Evolutionary conservation across 495 filamentous ascomycete genomes (phyloP).

Genomic region (Amorphotheca resinae): DNA sequence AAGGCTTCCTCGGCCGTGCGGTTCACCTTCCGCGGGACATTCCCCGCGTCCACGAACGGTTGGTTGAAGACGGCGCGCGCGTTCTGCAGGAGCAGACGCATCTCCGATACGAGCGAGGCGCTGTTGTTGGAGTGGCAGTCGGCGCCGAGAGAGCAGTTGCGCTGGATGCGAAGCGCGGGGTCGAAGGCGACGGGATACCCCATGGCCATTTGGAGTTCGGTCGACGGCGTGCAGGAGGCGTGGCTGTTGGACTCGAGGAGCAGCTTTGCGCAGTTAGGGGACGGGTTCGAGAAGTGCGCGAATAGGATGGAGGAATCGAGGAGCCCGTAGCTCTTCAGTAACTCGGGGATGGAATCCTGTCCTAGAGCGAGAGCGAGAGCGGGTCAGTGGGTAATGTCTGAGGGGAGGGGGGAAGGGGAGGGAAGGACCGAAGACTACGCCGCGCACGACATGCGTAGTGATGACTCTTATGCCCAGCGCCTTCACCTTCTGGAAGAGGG

Average conservation of each 20-base stretch:
- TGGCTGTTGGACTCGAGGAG: constrained; percentile 17
- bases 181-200: constrained; percentile 7
- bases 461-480: constrained; percentile 23
- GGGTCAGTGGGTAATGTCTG: background rate
- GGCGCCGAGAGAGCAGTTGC: constrained; percentile 30
- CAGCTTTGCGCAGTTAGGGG: constrained; percentile 18
- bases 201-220: constrained; percentile 31
- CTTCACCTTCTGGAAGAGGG: constrained; percentile 23
- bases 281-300: constrained; percentile 25
- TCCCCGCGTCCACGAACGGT: constrained; percentile 19
- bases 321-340: constrained; percentile 25
- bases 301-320: constrained; percentile 27
- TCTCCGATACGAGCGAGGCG: constrained; percentile 31
- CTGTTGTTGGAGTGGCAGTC: constrained; percentile 36
- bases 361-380: constrained; percentile 7
- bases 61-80: constrained; percentile 25
- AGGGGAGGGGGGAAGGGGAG: background rate
- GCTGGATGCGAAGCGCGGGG: constrained; percentile 11
- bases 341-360: constrained; percentile 13
- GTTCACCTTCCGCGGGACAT: constrained; percentile 22
- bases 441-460: constrained; percentile 26
- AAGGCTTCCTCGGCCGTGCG: constrained; percentile 34
- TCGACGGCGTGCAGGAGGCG: constrained; percentile 29
- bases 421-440: constrained; percentile 11
- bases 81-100: constrained; percentile 31